Percentiles rank a stretch among this genome's conserved stretches.
phyloP scores from a whole-genome alignment of 805 yeast species.

The Candida tammaniensis region DNA sequence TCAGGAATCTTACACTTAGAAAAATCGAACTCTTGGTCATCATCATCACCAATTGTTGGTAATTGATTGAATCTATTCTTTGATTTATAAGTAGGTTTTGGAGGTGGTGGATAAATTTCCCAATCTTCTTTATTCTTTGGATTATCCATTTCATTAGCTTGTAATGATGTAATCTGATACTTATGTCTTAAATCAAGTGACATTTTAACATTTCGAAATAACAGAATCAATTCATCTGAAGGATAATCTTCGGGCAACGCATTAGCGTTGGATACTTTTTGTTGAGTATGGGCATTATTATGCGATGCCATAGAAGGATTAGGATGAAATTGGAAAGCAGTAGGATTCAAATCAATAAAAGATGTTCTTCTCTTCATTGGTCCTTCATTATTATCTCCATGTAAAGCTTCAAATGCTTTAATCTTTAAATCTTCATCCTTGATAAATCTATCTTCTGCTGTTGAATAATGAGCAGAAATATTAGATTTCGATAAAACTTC shows the following conservation, averaged over 20 bases:
- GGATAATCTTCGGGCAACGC: conserved; percentile 49
- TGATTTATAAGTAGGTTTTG: conserved; percentile 78
- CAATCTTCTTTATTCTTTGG: conserved; percentile 78
- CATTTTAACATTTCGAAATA: conserved; percentile 57
- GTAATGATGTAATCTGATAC: conserved; percentile 70
- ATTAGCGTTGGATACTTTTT: conserved; percentile 9
- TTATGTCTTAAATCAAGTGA: conserved; percentile 75
- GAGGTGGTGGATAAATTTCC: conserved; percentile 90
- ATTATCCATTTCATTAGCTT: conserved; percentile 63
- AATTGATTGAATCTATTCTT: conserved; percentile 50
- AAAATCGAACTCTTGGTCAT: conserved; percentile 58
- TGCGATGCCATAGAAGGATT: conserved; percentile 14
- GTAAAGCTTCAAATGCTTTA: conserved; percentile 53
- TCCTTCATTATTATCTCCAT: conserved; percentile 11
- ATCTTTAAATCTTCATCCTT: conserved; percentile 67
- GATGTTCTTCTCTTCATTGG: conserved; percentile 32
- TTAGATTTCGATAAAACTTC: conserved; percentile 29
- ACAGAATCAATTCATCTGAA: conserved; percentile 62
- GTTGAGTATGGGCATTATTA: conserved; percentile 10
- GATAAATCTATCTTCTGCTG: conserved; percentile 61
- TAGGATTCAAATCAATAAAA: conserved; percentile 35
- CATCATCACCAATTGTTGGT: conserved; percentile 28
- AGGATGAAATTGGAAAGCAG: conserved; percentile 12
- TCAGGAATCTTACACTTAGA: conserved; percentile 55
- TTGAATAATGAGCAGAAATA: conserved; percentile 56